A percentile compares a stretch with the other conserved stretches of the same genome.
phyloP scores from a whole-genome alignment of 345 rosid species.

The Geranium rotundifolium region DNA sequence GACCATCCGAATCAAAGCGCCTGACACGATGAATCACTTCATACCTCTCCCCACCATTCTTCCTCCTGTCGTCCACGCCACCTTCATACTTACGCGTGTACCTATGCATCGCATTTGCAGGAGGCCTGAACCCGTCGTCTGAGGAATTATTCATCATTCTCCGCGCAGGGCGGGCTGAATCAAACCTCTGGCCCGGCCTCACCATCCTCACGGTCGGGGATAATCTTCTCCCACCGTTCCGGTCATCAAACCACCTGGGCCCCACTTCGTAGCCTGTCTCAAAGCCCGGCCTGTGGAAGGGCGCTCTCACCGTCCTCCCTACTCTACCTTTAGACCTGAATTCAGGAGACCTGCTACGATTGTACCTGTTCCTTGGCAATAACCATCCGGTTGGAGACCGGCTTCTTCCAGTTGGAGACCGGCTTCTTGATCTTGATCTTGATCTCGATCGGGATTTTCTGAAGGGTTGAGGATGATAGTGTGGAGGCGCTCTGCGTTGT shows the following conservation, averaged over 20 bases:
- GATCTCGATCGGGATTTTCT: conserved; percentile 26
- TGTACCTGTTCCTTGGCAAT: conserved; percentile 19
- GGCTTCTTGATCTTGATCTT: conserved; percentile 37
- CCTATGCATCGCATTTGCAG: conserved; percentile 5
- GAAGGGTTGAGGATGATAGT: conserved; percentile 13
- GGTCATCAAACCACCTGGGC: conserved; percentile 31
- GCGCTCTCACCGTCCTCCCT: conserved; percentile 22
- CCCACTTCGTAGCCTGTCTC: conserved; percentile 24
- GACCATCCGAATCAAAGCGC: conserved; percentile 16
- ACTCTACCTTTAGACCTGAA: conserved; percentile 22
- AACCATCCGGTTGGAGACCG: conserved; percentile 29
- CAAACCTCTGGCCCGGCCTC: conserved; percentile 25
- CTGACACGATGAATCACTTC: conserved; percentile 19
- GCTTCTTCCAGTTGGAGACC: conserved; percentile 36
- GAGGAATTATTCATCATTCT: conserved; percentile 9
- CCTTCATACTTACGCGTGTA: conserved; percentile 15
- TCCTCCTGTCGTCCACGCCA: conserved; percentile 22
- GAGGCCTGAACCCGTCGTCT: conserved; percentile 15
- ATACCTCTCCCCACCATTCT: conserved; percentile 16
- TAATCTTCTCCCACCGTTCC: conserved; percentile 24
- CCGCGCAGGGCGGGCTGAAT: conserved; percentile 14
- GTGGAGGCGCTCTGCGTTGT: conserved; percentile 13
- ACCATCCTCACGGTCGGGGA: conserved; percentile 19
- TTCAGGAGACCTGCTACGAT: conserved; percentile 34
- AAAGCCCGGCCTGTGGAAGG: conserved; percentile 28